Conservation (phyloP, 306 rosid genomes). For the Prunus campanulata region DNA sequence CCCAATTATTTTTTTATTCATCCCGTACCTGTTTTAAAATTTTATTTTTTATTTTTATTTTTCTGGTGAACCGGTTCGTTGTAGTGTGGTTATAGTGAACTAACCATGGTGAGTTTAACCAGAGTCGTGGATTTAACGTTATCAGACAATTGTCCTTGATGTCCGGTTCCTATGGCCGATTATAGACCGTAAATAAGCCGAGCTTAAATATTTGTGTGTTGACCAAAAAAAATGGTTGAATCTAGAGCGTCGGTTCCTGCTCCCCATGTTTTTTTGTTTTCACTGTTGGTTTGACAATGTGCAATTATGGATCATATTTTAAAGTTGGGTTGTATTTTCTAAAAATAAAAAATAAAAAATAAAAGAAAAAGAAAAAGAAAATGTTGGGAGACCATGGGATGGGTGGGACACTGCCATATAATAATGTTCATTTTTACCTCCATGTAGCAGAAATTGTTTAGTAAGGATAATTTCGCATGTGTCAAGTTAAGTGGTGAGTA, state of each 20-base stretch:
- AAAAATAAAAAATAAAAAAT: too few species aligned
- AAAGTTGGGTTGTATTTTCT: not conserved
- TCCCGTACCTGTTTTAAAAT: not conserved
- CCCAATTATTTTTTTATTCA: not conserved
- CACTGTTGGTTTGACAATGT: not conserved
- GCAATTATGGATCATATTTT: not conserved
- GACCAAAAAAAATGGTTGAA: not conserved
- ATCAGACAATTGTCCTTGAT: not conserved
- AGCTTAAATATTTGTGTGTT: not conserved
- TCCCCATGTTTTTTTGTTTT: not conserved
- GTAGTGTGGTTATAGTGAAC: not conserved
- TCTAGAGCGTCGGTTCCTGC: not conserved
- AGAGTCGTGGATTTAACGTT: slow-evolving; percentile 1
- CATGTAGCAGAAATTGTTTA: too few species aligned
- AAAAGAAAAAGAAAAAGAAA: too few species aligned
- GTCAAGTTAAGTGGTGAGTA: too few species aligned
- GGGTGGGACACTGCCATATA: too few species aligned
- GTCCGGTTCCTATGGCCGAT: not conserved
- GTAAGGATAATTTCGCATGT: too few species aligned
- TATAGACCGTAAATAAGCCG: not conserved
- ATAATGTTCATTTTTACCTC: too few species aligned
- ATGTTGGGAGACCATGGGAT: too few species aligned
- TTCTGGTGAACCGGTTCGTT: slow-evolving; percentile 27
- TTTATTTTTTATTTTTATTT: not conserved
- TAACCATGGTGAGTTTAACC: slow-evolving; percentile 41